Evolutionary conservation across 116 monocot genomes (phyloP).

Genomic region (Zostera marina): DNA sequence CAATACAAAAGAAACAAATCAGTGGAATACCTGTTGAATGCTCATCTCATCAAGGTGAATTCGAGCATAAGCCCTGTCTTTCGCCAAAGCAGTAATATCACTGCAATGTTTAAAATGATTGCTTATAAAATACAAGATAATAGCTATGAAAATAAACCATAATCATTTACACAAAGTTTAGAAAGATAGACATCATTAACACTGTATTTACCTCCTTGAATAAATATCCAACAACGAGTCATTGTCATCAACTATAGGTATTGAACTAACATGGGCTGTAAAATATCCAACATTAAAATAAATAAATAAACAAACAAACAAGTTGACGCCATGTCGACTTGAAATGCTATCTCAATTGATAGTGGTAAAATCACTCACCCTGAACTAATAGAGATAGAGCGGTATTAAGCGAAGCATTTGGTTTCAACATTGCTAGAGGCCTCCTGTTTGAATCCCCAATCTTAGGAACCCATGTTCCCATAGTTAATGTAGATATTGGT

Average conservation of each 20-base stretch:
- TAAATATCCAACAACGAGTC: constrained; percentile 72
- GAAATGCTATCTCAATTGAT: background rate
- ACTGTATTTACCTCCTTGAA: constrained; percentile 48
- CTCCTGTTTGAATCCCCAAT: constrained; percentile 58
- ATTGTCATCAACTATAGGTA: constrained; percentile 92
- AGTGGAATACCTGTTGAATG: constrained; percentile 50
- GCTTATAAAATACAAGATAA: background rate
- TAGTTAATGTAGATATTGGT: constrained; percentile 43
- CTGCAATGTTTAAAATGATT: constrained; percentile 11
- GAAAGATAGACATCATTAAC: too few species aligned
- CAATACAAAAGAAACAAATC: background rate
- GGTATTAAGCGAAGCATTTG: constrained; percentile 54
- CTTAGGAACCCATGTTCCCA: constrained; percentile 81
- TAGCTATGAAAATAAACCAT: too few species aligned
- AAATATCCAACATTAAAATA: background rate
- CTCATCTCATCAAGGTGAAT: constrained; percentile 77
- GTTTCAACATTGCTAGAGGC: constrained; percentile 59
- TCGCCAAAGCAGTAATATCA: constrained; percentile 87
- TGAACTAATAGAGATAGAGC: constrained; percentile 70
- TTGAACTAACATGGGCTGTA: constrained; percentile 58
- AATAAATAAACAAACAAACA: background rate
- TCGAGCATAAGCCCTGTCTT: constrained; percentile 69
- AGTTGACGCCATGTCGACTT: background rate
- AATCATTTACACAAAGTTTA: background rate
- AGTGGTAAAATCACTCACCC: constrained; percentile 21